Evolutionary conservation across 2,329 filamentous ascomycete genomes (phyloP), one percentile per base, ranked within the genome.

Genomic region (Stagonosporopsis cucurbitacearum): DNA sequence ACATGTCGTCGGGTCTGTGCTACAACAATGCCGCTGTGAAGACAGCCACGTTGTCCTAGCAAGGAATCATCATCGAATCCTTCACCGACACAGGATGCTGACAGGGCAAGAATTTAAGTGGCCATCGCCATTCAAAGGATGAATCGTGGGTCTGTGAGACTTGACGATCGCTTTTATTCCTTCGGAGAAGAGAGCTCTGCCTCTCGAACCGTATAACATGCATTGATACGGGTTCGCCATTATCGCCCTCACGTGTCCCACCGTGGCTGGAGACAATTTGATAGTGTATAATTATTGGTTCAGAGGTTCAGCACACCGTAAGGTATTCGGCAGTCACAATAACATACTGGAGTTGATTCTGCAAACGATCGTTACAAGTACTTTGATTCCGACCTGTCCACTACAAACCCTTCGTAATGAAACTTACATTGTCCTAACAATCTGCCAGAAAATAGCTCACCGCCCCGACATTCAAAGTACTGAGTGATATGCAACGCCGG

Each of bases 41-140:
- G 40, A n/a, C 33, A 51, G 58, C 63, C 62, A 67, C 62, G 59
- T 65, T 62, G 62, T 43, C 43, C 39, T n/a, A n/a, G n/a, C n/a
- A n/a, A n/a, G n/a, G n/a, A n/a, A n/a, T n/a, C n/a, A n/a, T n/a
- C n/a, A n/a, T n/a, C 2, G n/a, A 9, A 17, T 13, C n/a, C 11
- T 6, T 7, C 35, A n/a, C 35, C 35, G 46, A 42, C 41, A 22
- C 35, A 47, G 46, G 42, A 17, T 15, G 19, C 35, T 13, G 28
- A 15, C 19, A 26, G 13, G 8, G 6, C n/a, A 12, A 7, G 2
- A 15, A 17, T 7, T 6, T 17, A 13, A 5, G 22, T 3, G 2
- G 11, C 19, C 17, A 28, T n/a, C 23, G 25, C 23, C 17, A 12
- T 15, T 23, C 7, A 19, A 28, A n/a, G 5, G 7, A 12, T n/a